These are phyloP conservation scores for Nephelium lappaceum DNA, from an alignment of 345 rosid genomes.

Conservation along the genomic window DNA sequence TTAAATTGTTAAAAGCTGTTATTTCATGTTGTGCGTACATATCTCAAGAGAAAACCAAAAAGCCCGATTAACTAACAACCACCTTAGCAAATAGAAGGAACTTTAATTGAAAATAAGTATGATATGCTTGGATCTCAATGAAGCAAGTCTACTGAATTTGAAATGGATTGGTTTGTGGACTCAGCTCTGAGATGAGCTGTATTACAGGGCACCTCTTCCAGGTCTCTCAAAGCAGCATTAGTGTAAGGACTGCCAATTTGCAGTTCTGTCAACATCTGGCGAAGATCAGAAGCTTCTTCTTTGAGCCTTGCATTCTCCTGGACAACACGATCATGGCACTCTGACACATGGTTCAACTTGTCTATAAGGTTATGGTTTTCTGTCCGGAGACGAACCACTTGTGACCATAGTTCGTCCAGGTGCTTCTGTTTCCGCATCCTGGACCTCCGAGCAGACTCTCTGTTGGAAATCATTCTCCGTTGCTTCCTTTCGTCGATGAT, in stretches of 20 bases:
- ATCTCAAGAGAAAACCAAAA: slow-evolving; percentile 16
- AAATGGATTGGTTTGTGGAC: slow-evolving; percentile 35
- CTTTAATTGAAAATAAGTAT: slow-evolving; percentile 21
- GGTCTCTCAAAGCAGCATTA: slow-evolving; percentile 44
- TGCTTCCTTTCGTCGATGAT: slow-evolving; percentile 86
- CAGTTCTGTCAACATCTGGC: slow-evolving; percentile 61
- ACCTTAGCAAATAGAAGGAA: slow-evolving; percentile 26
- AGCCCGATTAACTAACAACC: slow-evolving; percentile 18
- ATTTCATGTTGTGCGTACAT: slow-evolving; percentile 33
- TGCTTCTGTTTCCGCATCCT: slow-evolving; percentile 96
- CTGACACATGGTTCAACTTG: slow-evolving; percentile 66
- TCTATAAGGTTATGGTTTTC: slow-evolving; percentile 74
- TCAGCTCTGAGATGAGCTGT: slow-evolving; percentile 49
- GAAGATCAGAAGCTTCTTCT: slow-evolving; percentile 79
- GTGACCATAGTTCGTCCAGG: slow-evolving; percentile 94
- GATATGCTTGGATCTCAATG: slow-evolving; percentile 31
- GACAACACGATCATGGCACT: slow-evolving; percentile 58
- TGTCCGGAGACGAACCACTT: slow-evolving; percentile 67
- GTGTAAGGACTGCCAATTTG: slow-evolving; percentile 52
- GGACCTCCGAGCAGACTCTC: slow-evolving; percentile 97
- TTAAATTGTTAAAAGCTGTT: slow-evolving; percentile 30
- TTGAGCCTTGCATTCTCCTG: slow-evolving; percentile 80
- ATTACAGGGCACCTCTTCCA: slow-evolving; percentile 55
- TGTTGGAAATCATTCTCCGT: slow-evolving; percentile 90
- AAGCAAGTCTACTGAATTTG: slow-evolving; percentile 47